A percentile compares a stretch with the other conserved stretches of the same genome.
phyloP scores from a whole-genome alignment of 371 early-diverging fungal genomes.

The Ecytonucleospora hepatopenaei region DNA sequence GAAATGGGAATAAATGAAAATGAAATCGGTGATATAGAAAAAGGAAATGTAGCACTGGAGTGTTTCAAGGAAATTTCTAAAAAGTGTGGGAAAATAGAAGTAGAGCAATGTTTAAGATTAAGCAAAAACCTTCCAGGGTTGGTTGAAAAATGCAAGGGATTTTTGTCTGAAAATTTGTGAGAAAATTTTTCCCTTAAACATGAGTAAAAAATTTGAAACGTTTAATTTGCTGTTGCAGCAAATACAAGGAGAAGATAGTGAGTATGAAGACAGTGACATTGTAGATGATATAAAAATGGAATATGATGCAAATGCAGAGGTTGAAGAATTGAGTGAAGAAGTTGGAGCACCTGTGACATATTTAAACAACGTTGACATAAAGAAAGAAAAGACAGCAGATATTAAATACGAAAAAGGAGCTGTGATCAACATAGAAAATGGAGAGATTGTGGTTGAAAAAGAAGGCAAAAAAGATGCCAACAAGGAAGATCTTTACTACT shows the following conservation, averaged over 20 bases:
- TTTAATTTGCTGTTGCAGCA: slow-evolving; percentile 4
- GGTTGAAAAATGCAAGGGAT: not conserved
- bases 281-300: too few relatives aligned
- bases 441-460: not conserved
- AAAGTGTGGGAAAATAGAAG: not conserved
- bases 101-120: slow-evolving; percentile 4
- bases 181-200: not conserved
- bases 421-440: not conserved
- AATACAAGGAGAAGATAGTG: not conserved
- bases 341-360: not conserved
- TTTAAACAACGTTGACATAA: not conserved
- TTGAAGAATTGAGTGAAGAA: not conserved
- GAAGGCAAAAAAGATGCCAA: not conserved
- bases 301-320: too few relatives aligned
- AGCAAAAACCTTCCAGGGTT: not conserved
- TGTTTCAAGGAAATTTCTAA: not conserved
- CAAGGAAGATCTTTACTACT: not conserved
- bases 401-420: not conserved
- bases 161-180: not conserved
- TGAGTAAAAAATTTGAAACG: not conserved
- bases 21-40: slow-evolving; percentile 16
- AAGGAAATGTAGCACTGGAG: slow-evolving; percentile 13
- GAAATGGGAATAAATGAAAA: slow-evolving; percentile 16
- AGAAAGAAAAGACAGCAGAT: not conserved
- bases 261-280: not conserved